Base-by-base conservation (phyloP, 495 filamentous ascomycete genomes). In the Copromyces sp. region DNA sequence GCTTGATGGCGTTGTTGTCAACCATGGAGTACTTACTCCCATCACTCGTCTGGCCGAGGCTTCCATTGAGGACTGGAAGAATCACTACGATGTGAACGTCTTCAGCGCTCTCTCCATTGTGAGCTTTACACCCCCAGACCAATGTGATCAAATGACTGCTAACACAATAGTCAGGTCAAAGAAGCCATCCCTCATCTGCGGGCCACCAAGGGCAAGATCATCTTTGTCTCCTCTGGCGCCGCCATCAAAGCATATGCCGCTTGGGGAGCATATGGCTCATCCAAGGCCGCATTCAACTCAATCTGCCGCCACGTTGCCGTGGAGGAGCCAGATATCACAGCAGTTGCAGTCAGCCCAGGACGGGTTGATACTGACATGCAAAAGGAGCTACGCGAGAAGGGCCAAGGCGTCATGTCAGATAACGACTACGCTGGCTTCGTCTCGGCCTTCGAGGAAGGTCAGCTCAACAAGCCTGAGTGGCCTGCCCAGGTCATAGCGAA, bases 341-440 rank as follows among this genome's bases (percentile, higher is more conserved):
- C 86, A 9, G 79, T 99, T 3, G 76, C 86, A 2, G 84, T 99
- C 65, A 88, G 91, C 53, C 95, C 95, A 0, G 95, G 95, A 7
- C 90, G 93, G 72, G 89, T 95, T 37, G 92, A 98, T 78, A 99
- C 95, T 2, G 92, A 93, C 47, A 99, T 99, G 95, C 95, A 98
- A 80, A 87, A 87, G 68, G 88, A 91, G 68, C 85, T 99, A 41
- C 85, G 95, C 71, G 90, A 94, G 47, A 84, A 88, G 69, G 92
- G 95, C 76, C 81, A 80, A 39, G 79, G 80, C 0, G 84, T 81
- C 24, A 91, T 98, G 91, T 84, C 90, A 68, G 81, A 83, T 32
- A 85, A 89, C 69, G 86, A 90, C 73, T 87, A 88, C 72, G 82
- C 86, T n/a, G 91, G 87, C 77, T 98, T 97, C 78, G 83, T 85